Evolutionary conservation across 2,329 filamentous ascomycete genomes (phyloP).

Genomic region (Aulographum hederae): DNA sequence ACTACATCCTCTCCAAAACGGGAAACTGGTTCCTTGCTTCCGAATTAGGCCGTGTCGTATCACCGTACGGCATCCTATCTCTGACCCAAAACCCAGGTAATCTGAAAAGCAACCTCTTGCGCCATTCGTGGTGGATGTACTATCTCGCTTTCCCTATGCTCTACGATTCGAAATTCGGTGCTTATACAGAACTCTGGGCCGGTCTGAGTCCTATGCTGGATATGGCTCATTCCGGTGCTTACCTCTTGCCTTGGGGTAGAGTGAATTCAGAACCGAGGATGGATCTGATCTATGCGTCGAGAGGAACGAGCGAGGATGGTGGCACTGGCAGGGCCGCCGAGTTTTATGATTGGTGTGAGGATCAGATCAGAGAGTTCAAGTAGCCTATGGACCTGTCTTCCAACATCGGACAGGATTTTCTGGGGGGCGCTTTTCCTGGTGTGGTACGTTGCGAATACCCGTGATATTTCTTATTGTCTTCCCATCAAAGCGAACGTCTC

Average conservation of each 20-base stretch:
- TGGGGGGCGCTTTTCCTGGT: too few relatives aligned
- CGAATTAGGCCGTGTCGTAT: conserved; percentile 6
- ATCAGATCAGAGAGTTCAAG: conserved; percentile 4
- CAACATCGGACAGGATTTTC: too few relatives aligned
- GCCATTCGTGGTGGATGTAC: conserved; percentile 5
- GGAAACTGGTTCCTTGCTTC: conserved; percentile 10
- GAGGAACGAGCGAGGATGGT: conserved; percentile 7
- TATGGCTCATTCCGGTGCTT: conserved; percentile 8
- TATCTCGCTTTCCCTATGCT: conserved; percentile 6
- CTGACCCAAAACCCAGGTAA: conserved; percentile 12
- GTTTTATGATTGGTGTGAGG: conserved; percentile 9
- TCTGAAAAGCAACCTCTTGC: conserved; percentile 6
- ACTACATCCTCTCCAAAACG: conserved; percentile 9
- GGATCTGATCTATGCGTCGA: conserved; percentile 10
- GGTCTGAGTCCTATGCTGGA: conserved; percentile 7
- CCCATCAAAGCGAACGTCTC: too few relatives aligned
- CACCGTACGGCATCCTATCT: conserved; percentile 7
- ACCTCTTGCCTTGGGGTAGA: conserved; percentile 10
- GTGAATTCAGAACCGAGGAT: conserved; percentile 7
- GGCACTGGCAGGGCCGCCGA: conserved; percentile 7
- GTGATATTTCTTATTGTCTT: too few relatives aligned
- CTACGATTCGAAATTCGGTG: conserved; percentile 7
- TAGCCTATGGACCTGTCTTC: too few relatives aligned
- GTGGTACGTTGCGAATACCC: too few relatives aligned
- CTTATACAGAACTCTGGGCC: conserved; percentile 10